Conservation (phyloP, 257 asterid species). For the Rehmannia glutinosa region DNA sequence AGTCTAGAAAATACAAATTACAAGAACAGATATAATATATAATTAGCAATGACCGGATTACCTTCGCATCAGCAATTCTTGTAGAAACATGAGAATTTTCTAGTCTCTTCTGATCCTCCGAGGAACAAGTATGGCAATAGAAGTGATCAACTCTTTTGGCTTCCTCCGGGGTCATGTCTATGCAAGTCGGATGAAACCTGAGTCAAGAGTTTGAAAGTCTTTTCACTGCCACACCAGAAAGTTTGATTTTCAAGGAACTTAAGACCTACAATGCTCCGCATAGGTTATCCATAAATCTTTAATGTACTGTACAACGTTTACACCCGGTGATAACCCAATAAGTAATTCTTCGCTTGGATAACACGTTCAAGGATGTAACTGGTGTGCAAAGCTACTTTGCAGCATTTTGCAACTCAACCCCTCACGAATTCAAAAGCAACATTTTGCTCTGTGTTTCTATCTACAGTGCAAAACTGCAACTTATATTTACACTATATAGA, state of each 20-base stretch:
- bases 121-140: conserved; percentile 56
- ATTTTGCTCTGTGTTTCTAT: too few relatives aligned
- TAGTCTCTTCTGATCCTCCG: conserved; percentile 63
- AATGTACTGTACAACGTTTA: too few relatives aligned
- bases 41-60: conserved; percentile 14
- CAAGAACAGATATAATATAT: neutral
- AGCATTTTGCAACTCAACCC: too few relatives aligned
- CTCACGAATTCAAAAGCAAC: too few relatives aligned
- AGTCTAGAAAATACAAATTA: neutral
- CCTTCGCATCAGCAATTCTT: conserved; percentile 61
- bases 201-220: conserved; percentile 9
- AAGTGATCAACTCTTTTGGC: conserved; percentile 61
- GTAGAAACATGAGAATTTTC: conserved; percentile 49
- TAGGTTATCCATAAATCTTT: too few relatives aligned
- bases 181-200: conserved; percentile 89
- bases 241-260: conserved; percentile 4
- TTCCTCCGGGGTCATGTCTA: conserved; percentile 66
- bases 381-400: too few relatives aligned
- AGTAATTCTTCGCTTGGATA: too few relatives aligned
- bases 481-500: neutral
- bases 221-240: conserved; percentile 8
- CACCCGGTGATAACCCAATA: too few relatives aligned
- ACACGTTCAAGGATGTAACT: too few relatives aligned
- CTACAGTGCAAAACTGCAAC: neutral
- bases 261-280: too few relatives aligned